Base-by-base conservation (phyloP, 495 filamentous ascomycete species). In the Xylaria telfairii region DNA sequence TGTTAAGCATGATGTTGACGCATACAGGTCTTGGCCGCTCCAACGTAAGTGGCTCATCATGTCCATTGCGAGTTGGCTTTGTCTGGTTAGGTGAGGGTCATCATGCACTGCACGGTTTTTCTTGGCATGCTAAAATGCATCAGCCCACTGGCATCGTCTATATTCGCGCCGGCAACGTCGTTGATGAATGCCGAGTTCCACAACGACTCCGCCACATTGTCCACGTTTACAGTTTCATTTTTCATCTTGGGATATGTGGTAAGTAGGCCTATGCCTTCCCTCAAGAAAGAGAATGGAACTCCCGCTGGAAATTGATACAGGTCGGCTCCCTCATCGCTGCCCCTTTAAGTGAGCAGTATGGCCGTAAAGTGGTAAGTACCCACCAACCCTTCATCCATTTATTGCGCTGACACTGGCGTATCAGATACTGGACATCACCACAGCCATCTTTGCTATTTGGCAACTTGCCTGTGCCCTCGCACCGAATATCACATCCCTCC, bases 181-280 rank as follows among this genome's bases (percentile, higher is more conserved):
- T 78, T 81, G 32, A 87, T 89, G 71, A 75, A 87, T 71, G 61
- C 41, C 17, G 85, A 88, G 28, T 90, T 90, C 74, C 46, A 83
- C 39, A 83, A 74, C 46, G 56, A 34, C 4, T 83, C 81, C 0
- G 62, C 61, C 15, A 85, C 82, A 12, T 72, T 87, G 4, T 84
- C 87, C 15, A 83, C 87, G 57, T 83, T 92, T 10, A 82, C 88
- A 1, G 77, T 90, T 4, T 88, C 85, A 24, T 34, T 71, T 8
- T 71, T 60, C 30, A 86, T 92, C 21, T 83, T 91, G 17, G 90
- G 90, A 19, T 92, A 90, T 73, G 90, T 90, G 24, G 83, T 86
- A 26, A 90, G 90, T 46, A 19, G 42, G 12, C 42, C 42, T n/a
- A 46, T 0, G 5, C 42, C 17, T 46, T 4, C 17, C n/a, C 15